Base-by-base conservation (phyloP, 2,329 filamentous ascomycete species). In the Neonectria neomacrospora region DNA sequence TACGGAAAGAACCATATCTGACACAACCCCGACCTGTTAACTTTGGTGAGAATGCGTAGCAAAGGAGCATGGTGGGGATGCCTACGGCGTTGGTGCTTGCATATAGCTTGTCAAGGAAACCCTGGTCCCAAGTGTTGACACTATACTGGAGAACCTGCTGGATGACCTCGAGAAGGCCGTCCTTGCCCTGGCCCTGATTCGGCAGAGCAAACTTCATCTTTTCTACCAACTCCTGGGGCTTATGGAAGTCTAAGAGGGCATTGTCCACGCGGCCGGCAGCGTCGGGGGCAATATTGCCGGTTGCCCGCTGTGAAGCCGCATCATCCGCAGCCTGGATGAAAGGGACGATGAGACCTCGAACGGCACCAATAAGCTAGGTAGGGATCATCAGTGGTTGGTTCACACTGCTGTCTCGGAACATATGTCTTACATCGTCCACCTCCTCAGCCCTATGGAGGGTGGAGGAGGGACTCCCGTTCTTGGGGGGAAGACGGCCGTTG, bases 81-180 rank as follows among this genome's bases (percentile, higher is more conserved):
- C 86, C 64, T 74, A 91, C 90, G 44, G 95, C 91, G 74, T 96
- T 96, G 41, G 93, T 96, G 67, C 90, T 91, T n/a, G 91, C 88
- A 78, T 97, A 98, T 18, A 98, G 83, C 81, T 99, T 98, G 80
- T 97, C 94, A 74, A 98, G 80, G 79, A 98, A 99, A 11, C 95
- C 95, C 79, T 97, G 94, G 74, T 97, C 92, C 92, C 94, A 98
- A n/a, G 95, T 97, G 80, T 99, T 99, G 74, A 98, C 95, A 74
- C 91, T 96, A 78, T 96, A 94, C 67, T 87, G 85, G 44, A 98
- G 83, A 20, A 97, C 84, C 64, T 89, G 86, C 68, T 88, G 82
- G 48, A 97, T 85, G 3, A 88, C 87, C 34, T 88, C 84, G 28
- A 97, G 81, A 32, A 97, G 81, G 0, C 94, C 95, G 45, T 91